These are phyloP conservation scores for Neurospora sp. DNA, from an alignment of 495 filamentous ascomycete genomes.

Conservation along the genomic window DNA sequence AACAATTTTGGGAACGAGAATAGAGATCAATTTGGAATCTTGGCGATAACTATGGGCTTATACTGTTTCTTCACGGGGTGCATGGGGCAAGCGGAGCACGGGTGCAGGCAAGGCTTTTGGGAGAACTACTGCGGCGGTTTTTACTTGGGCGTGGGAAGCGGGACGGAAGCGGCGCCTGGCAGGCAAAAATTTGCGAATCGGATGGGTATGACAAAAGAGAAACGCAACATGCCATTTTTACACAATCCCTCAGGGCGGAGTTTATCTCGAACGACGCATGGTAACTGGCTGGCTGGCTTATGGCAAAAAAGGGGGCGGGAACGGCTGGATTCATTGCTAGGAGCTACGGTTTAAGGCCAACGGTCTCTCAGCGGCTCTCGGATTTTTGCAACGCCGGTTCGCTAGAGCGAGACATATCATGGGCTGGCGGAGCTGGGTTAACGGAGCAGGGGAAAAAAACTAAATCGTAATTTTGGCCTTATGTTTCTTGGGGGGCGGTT, in stretches of 20 bases:
- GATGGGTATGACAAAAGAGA: constrained; percentile 39
- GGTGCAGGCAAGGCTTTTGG: constrained; percentile 24
- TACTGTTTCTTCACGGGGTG: constrained; percentile 22
- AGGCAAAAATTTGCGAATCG: constrained; percentile 22
- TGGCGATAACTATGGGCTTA: constrained; percentile 29
- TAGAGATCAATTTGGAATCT: constrained; percentile 24
- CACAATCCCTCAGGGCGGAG: constrained; percentile 22
- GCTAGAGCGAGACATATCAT: neutral
- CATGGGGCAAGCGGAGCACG: neutral
- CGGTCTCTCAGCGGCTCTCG: neutral
- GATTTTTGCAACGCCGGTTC: neutral
- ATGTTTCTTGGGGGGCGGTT: neutral
- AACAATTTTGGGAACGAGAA: constrained; percentile 22
- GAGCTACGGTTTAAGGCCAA: neutral
- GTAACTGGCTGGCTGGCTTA: constrained; percentile 23
- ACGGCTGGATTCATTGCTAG: neutral
- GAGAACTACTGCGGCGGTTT: constrained; percentile 14
- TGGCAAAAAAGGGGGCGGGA: constrained; percentile 2
- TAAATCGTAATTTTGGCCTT: neutral
- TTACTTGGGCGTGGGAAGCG: constrained; percentile 7
- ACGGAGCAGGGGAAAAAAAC: neutral
- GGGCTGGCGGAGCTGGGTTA: neutral
- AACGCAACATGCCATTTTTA: constrained; percentile 20
- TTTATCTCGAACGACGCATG: constrained; percentile 27
- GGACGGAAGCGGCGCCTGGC: constrained; percentile 14